A percentile compares a stretch with the other conserved stretches of the same genome.
phyloP scores from a whole-genome alignment of 352 stramenopile genomes.

The Phytophthora quininea region DNA sequence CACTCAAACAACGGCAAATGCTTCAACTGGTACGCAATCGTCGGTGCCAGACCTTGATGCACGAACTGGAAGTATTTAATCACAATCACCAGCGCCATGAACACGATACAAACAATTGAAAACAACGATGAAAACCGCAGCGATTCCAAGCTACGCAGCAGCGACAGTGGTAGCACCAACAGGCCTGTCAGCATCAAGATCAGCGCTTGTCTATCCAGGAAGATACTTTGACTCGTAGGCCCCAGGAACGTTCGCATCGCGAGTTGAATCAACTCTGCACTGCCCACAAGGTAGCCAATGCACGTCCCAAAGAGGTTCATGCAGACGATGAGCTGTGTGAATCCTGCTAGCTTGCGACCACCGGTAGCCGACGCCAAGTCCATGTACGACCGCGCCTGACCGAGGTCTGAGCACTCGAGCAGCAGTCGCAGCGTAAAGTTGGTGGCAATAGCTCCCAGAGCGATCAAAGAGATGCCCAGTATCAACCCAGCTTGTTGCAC shows the following conservation, averaged over 20 bases:
- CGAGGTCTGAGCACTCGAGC: conserved; percentile 78
- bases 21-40: conserved; percentile 75
- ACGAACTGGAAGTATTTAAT: conserved; percentile 92
- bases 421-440: conserved; percentile 86
- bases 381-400: conserved; percentile 84
- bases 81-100: conserved; percentile 88
- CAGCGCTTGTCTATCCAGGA: conserved; percentile 69
- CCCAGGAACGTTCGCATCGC: conserved; percentile 59
- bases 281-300: conserved; percentile 84
- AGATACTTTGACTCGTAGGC: conserved; percentile 49
- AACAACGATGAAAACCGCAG: conserved; percentile 89
- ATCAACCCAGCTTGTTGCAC: conserved; percentile 79
- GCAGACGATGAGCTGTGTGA: conserved; percentile 83
- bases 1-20: conserved; percentile 83
- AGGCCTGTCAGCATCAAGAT: conserved; percentile 63
- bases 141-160: conserved; percentile 83
- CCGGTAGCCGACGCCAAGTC: conserved; percentile 72
- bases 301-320: conserved; percentile 90
- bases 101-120: conserved; percentile 88
- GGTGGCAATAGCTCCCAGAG: conserved; percentile 64
- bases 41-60: conserved; percentile 60
- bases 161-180: conserved; percentile 82
- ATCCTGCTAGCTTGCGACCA: conserved; percentile 63
- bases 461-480: conserved; percentile 75
- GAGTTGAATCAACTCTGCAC: conserved; percentile 77